A percentile compares a stretch with the other conserved stretches of the same genome.
These are phyloP conservation scores for Salix udensis DNA, from an alignment of 345 rosid genomes.

Conservation along the genomic window DNA sequence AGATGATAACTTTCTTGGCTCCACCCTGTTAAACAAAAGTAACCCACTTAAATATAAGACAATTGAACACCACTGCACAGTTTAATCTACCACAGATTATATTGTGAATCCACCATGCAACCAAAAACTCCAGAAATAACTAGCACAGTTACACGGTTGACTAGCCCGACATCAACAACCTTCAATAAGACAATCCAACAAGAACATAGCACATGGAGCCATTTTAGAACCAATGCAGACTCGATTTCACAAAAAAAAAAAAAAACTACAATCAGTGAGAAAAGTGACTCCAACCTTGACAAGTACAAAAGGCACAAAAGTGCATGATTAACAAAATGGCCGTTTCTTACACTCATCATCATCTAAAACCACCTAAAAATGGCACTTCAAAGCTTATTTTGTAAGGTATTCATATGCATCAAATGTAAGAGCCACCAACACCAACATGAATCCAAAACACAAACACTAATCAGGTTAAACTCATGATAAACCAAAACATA, in stretches of 20 bases:
- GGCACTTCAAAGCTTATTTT: neutral
- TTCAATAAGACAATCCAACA: neutral
- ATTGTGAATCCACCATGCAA: neutral
- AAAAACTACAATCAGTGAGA: neutral
- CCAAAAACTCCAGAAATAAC: neutral
- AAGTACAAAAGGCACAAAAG: neutral
- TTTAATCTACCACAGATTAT: no score
- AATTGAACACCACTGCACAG: neutral
- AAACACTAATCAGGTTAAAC: no score
- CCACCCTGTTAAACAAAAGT: slow-evolving; percentile 21
- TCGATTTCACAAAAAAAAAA: no score
- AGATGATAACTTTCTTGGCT: slow-evolving; percentile 32
- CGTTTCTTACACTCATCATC: neutral
- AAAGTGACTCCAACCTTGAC: neutral
- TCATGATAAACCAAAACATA: neutral
- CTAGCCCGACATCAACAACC: neutral
- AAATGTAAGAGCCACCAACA: neutral
- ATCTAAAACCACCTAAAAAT: neutral
- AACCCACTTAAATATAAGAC: neutral
- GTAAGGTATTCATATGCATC: neutral
- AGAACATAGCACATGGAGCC: neutral
- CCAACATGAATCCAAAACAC: neutral
- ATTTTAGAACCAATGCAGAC: neutral
- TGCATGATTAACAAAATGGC: neutral
- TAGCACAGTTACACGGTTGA: no score